A percentile compares a stretch with the other conserved stretches of the same genome.
Conservation (phyloP, 108 stramenopile genomes). For the Conticribra guillardii region DNA sequence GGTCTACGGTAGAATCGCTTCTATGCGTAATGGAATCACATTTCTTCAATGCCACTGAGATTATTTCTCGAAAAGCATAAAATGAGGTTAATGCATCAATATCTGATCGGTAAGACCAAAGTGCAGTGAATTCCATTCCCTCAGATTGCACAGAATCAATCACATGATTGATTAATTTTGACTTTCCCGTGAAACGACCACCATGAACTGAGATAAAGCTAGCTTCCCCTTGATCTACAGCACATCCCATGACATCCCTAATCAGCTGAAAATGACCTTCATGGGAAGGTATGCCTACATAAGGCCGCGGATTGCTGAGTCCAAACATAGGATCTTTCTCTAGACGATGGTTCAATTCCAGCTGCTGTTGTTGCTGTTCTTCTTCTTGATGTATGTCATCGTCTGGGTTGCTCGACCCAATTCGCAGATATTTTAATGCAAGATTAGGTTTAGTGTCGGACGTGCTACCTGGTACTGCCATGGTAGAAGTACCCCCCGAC, state of each 20-base stretch:
- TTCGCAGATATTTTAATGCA: not conserved
- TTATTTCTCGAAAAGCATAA: conserved; percentile 35
- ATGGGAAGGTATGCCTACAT: conserved; percentile 28
- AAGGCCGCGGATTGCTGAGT: conserved; percentile 13
- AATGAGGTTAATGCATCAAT: conserved; percentile 27
- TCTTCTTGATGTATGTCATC: too few species aligned
- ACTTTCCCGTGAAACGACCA: conserved; percentile 34
- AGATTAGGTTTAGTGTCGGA: not conserved
- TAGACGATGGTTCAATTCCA: conserved; percentile 8
- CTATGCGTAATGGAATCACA: conserved; percentile 17
- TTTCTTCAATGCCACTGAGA: conserved; percentile 29
- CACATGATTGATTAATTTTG: conserved; percentile 25
- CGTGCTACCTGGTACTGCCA: not conserved
- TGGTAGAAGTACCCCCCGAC: not conserved
- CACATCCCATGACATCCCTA: conserved; percentile 16
- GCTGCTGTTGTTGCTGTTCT: not conserved
- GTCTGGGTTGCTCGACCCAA: not conserved
- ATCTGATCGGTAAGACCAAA: conserved; percentile 27
- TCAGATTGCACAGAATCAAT: conserved; percentile 20
- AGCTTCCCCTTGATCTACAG: conserved; percentile 27
- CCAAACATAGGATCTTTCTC: conserved; percentile 34
- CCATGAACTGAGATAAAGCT: conserved; percentile 31
- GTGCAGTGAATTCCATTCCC: conserved; percentile 29
- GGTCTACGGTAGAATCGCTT: not conserved
- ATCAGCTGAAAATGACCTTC: conserved; percentile 23